Percentiles rank a stretch among this genome's conserved stretches.
Evolutionary conservation across 228 moss, liverwort and hornwort genomes (phyloP).

Genomic region (Sphagnum magellanicum): DNA sequence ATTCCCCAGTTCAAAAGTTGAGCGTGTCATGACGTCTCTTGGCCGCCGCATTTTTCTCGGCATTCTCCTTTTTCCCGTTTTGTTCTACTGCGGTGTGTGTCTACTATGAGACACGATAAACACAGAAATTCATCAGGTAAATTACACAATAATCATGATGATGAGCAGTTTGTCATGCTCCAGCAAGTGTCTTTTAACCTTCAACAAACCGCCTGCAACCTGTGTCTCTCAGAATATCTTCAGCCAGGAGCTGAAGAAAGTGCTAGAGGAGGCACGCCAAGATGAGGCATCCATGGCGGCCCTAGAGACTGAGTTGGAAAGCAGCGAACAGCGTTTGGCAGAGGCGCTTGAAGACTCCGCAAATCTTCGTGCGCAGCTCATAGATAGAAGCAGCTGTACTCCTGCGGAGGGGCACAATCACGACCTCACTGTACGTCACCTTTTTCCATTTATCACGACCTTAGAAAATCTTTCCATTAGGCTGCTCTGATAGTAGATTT

Average conservation of each 20-base stretch:
- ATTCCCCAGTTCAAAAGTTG: not conserved
- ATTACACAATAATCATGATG: no score
- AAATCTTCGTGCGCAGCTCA: constrained; percentile 35
- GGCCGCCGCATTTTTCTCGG: not conserved
- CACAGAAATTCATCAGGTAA: no score
- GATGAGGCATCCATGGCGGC: constrained; percentile 59
- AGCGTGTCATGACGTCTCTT: not conserved
- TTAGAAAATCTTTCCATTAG: no score
- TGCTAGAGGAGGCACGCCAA: constrained; percentile 67
- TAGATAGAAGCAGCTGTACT: constrained; percentile 6
- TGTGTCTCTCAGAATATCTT: constrained; percentile 41
- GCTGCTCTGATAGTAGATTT: no score
- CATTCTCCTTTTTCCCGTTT: not conserved
- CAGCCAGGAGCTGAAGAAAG: constrained; percentile 68
- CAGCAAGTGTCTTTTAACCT: no score
- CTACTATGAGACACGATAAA: no score
- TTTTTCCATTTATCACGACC: not conserved
- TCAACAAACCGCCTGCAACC: not conserved
- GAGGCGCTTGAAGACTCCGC: constrained; percentile 27
- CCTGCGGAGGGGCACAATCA: constrained; percentile 15
- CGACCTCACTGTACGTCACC: constrained; percentile 32
- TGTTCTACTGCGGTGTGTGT: not conserved
- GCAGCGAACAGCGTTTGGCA: constrained; percentile 53
- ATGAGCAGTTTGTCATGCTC: no score
- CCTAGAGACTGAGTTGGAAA: constrained; percentile 48